These are phyloP conservation scores for Pythium periplocum DNA, from an alignment of 352 stramenopile species.

Conservation along the genomic window DNA sequence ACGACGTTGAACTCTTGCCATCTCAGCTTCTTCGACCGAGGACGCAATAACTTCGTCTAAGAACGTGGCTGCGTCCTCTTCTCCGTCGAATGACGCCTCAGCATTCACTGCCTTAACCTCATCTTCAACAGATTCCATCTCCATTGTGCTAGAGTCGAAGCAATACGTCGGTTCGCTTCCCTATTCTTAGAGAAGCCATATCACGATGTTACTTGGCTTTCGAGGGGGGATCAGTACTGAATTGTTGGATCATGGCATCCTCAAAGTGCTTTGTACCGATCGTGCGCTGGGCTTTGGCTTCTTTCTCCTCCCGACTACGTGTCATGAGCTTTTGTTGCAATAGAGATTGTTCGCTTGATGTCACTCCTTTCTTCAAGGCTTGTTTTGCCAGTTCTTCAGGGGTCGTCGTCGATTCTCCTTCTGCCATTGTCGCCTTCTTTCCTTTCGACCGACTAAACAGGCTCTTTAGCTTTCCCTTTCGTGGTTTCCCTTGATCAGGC, in stretches of 20 bases:
- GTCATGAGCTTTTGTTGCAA: slow-evolving; percentile 31
- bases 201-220: no score
- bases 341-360: slow-evolving; percentile 5
- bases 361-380: slow-evolving; percentile 1
- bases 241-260: slow-evolving; percentile 38
- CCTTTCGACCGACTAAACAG: neutral
- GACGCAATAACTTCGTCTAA: slow-evolving; percentile 9
- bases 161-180: no score
- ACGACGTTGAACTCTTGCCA: slow-evolving; percentile 15
- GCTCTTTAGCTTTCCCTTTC: neutral
- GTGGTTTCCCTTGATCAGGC: slow-evolving; percentile 6
- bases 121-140: no score
- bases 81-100: slow-evolving; percentile 13
- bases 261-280: slow-evolving; percentile 49
- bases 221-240: slow-evolving; percentile 5
- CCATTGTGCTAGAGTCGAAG: no score
- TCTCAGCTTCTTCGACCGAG: slow-evolving; percentile 16
- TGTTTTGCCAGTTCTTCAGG: neutral
- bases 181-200: no score
- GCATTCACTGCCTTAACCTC: neutral
- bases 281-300: slow-evolving; percentile 22
- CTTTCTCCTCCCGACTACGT: slow-evolving; percentile 26
- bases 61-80: slow-evolving; percentile 25
- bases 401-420: slow-evolving; percentile 2
- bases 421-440: neutral